Evolutionary conservation across 129 eudicot genomes (phyloP).

Genomic region (Tagetes erecta): DNA sequence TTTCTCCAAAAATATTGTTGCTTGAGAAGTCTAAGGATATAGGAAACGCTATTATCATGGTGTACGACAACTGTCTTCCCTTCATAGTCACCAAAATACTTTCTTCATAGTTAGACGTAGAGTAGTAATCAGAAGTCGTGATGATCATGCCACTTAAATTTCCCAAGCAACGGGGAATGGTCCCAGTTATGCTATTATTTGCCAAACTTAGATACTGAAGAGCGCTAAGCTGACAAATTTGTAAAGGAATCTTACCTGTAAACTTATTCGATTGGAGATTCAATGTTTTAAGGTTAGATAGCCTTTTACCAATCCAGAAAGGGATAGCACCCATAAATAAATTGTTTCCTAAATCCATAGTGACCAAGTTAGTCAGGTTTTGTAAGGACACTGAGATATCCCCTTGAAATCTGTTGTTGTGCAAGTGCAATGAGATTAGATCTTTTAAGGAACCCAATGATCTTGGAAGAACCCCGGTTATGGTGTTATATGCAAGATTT

Average conservation of each 20-base stretch:
- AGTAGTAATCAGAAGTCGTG: no score
- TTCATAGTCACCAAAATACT: neutral
- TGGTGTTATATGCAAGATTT: neutral
- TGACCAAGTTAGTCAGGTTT: neutral
- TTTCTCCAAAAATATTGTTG: neutral
- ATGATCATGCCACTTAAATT: neutral
- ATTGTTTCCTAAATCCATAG: conserved; percentile 7
- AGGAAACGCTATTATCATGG: neutral
- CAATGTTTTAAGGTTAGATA: neutral
- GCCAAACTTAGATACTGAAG: neutral
- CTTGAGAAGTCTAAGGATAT: conserved; percentile 6
- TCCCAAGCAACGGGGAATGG: neutral
- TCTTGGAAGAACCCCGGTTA: neutral
- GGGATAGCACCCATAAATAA: neutral
- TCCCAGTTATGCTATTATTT: neutral
- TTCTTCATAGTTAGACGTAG: neutral
- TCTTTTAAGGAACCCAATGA: neutral
- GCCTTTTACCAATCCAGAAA: neutral
- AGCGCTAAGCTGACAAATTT: neutral
- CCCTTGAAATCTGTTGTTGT: neutral
- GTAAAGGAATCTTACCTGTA: neutral
- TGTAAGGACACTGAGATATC: neutral
- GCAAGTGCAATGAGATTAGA: neutral
- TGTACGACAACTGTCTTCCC: neutral
- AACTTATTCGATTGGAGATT: neutral